These are phyloP conservation scores for Aureobasidium subglaciale DNA, from an alignment of 2,329 filamentous ascomycete species.

Conservation along the genomic window DNA sequence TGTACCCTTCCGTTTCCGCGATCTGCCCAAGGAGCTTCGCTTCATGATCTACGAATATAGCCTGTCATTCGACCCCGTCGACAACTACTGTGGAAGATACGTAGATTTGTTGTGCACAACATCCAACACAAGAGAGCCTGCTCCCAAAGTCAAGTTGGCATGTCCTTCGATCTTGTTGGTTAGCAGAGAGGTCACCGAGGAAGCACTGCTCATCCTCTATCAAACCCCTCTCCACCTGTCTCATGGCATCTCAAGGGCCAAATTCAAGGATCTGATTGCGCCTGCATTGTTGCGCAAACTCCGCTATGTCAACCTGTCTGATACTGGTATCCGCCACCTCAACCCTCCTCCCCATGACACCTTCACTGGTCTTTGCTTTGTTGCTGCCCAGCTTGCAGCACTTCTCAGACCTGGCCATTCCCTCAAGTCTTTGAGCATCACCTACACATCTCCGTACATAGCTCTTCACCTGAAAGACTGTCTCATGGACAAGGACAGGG, in stretches of 20 bases:
- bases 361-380: slow-evolving; percentile 25
- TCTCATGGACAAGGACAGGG: slow-evolving; percentile 12
- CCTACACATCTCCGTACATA: slow-evolving; percentile 21
- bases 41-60: slow-evolving; percentile 17
- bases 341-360: slow-evolving; percentile 16
- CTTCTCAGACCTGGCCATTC: slow-evolving; percentile 23
- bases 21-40: slow-evolving; percentile 19
- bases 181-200: slow-evolving; percentile 29
- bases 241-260: slow-evolving; percentile 22
- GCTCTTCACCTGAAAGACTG: slow-evolving; percentile 23
- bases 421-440: slow-evolving; percentile 24
- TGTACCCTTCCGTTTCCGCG: slow-evolving; percentile 15
- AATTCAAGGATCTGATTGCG: slow-evolving; percentile 20
- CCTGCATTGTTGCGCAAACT: slow-evolving; percentile 22
- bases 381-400: slow-evolving; percentile 21
- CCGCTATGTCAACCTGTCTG: slow-evolving; percentile 17
- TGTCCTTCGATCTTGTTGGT: slow-evolving; percentile 29
- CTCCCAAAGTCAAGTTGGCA: slow-evolving; percentile 15
- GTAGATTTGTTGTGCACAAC: slow-evolving; percentile 18
- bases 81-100: slow-evolving; percentile 20
- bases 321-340: slow-evolving; percentile 10
- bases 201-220: slow-evolving; percentile 25
- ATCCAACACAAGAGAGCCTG: neutral
- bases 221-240: slow-evolving; percentile 24
- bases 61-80: slow-evolving; percentile 17